A percentile compares a stretch with the other conserved stretches of the same genome.
phyloP scores from a whole-genome alignment of 2,329 filamentous ascomycete genomes.

The Colletotrichum spinosum region DNA sequence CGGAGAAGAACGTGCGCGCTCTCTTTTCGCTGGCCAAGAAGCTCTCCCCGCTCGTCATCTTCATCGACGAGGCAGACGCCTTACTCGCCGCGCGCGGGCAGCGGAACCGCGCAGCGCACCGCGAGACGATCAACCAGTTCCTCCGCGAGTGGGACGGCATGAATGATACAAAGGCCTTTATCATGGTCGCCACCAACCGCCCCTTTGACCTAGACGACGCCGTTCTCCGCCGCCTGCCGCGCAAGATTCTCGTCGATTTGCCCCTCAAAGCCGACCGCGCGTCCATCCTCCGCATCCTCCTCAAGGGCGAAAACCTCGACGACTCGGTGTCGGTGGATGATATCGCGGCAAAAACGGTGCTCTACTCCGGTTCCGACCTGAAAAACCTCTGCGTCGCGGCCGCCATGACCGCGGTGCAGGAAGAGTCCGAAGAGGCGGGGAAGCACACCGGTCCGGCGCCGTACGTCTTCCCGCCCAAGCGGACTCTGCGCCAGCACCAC shows the following conservation, averaged over 20 bases:
- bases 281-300: slow-evolving; percentile 77
- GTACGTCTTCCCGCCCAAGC: slow-evolving; percentile 75
- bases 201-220: slow-evolving; percentile 95
- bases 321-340: slow-evolving; percentile 69
- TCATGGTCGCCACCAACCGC: slow-evolving; percentile 97
- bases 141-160: slow-evolving; percentile 97
- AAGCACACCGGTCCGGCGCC: slow-evolving; percentile 52
- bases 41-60: slow-evolving; percentile 90
- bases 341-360: slow-evolving; percentile 75
- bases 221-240: slow-evolving; percentile 79
- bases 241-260: slow-evolving; percentile 79
- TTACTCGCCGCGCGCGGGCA: slow-evolving; percentile 84
- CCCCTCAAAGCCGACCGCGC: slow-evolving; percentile 74
- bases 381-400: slow-evolving; percentile 87
- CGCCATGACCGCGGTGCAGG: slow-evolving; percentile 81
- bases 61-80: slow-evolving; percentile 96
- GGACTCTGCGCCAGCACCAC: slow-evolving; percentile 75
- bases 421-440: slow-evolving; percentile 67
- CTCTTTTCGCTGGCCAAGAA: slow-evolving; percentile 94
- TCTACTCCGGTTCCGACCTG: slow-evolving; percentile 86
- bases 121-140: slow-evolving; percentile 97
- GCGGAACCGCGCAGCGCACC: slow-evolving; percentile 76
- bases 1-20: slow-evolving; percentile 94
- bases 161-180: slow-evolving; percentile 84
- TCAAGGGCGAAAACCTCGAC: slow-evolving; percentile 75